A percentile compares a stretch with the other conserved stretches of the same genome.
Conservation (phyloP, 2,329 filamentous ascomycete genomes). For the Epichloe brachyelytri region DNA sequence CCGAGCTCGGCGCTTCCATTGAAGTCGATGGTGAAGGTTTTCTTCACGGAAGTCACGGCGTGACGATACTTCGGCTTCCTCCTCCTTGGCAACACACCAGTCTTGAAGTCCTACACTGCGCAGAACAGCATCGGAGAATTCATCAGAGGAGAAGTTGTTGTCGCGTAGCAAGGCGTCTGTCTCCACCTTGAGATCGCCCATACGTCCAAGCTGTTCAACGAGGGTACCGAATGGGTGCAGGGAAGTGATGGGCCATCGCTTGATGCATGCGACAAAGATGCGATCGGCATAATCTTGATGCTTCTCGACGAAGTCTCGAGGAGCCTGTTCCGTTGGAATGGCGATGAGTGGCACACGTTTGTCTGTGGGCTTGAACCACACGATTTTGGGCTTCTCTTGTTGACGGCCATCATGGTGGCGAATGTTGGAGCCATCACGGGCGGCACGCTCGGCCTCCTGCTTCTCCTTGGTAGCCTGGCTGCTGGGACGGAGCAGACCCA, state of each 20-base stretch:
- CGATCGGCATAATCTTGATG: conserved; percentile 95
- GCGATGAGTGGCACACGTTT: conserved; percentile 97
- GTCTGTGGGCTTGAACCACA: conserved; percentile 99
- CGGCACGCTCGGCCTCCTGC: conserved; percentile 90
- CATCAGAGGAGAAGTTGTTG: conserved; percentile 97
- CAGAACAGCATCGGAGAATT: conserved; percentile 92
- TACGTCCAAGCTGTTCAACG: conserved; percentile 90
- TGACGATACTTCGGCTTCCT: conserved; percentile 55
- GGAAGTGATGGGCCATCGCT: conserved; percentile 99
- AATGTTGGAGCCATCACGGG: conserved; percentile 63
- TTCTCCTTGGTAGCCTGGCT: conserved; percentile 99
- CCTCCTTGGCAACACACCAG: conserved; percentile 77
- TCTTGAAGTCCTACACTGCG: conserved; percentile 87
- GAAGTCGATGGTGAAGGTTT: conserved; percentile 83
- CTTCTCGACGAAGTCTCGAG: conserved; percentile 95
- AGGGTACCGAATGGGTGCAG: conserved; percentile 96
- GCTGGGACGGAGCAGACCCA: conserved; percentile 86
- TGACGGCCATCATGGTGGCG: conserved; percentile 64
- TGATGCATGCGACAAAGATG: conserved; percentile 98
- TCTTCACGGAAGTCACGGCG: conserved; percentile 84
- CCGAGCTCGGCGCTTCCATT: conserved; percentile 80
- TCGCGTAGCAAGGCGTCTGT: conserved; percentile 93
- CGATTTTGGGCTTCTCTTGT: conserved; percentile 98
- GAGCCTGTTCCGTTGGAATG: conserved; percentile 95
- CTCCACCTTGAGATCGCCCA: conserved; percentile 95